Base-by-base conservation (phyloP, 352 stramenopile species). In the Phytophthora palmivora region DNA sequence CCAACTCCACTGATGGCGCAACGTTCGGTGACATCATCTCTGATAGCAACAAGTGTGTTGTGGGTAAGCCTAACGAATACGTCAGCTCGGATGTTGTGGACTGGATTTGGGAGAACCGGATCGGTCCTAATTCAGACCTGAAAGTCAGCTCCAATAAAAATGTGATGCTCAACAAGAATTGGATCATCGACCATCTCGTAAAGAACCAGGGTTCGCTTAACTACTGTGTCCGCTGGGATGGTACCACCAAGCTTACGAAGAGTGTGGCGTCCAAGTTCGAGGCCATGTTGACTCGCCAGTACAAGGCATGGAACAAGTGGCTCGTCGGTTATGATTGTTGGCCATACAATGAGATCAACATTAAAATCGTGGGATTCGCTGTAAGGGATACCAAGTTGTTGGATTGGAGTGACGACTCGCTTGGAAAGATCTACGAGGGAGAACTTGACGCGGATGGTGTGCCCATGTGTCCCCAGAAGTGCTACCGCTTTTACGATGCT, bases 161-260 rank as follows among this genome's bases (percentile, higher is more conserved):
- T 9, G 55, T 50, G 33, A 11, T 30, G 44, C 12, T 18, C 3
- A 63, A 56, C 55, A 56, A 63, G 26, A 63, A 63, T 24, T 56
- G 28, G 34, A 72, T 79, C 50, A 60, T 71, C 11, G 62, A 76
- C 53, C 70, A 79, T 18, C 58, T 79, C 53, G 67, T 71, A 45
- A 41, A 53, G 36, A 73, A 66, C 59, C 65, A 79, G 24, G 70
- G 70, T 45, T 68, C 68, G 22, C 49, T 79, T 36, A 74, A 69
- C 67, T 76, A 79, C 67, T 79, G 67, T 46, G 15, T 79, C 0
- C 70, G 70, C 14, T 79, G 70, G 70, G 62, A 79, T 50, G 67
- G 57, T 24, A 76, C 39, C 6, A 58, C 64, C 26, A 76, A 68
- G 45, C 53, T 79, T 2, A 34, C 57, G 4, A 76, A 76, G 48